phyloP scores from a whole-genome alignment of 192 early-diverging fungal genomes.

The Coemansia sp. region DNA sequence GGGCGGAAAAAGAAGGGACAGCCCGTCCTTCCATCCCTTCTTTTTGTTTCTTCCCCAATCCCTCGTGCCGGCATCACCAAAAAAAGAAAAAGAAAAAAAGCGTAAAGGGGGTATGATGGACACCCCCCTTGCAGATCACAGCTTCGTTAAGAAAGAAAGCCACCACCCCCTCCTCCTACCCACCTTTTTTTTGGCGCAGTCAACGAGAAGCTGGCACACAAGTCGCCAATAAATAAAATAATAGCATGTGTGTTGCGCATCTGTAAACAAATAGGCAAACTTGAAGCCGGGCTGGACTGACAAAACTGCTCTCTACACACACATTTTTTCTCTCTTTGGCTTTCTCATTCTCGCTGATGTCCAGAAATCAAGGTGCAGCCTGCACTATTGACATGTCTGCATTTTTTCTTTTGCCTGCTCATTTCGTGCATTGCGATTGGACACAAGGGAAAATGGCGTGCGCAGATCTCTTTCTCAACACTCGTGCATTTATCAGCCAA shows the following conservation, averaged over 20 bases:
- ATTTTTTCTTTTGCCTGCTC: neutral
- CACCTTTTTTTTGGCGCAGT: neutral
- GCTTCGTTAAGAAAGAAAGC: neutral
- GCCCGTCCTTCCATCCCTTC: neutral
- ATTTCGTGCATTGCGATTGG: neutral
- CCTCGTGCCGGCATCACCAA: slow-evolving; percentile 1
- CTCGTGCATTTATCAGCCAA: neutral
- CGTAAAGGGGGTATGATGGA: neutral
- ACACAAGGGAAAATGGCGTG: neutral
- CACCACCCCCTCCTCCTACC: neutral
- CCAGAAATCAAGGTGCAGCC: neutral
- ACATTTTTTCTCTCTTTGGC: neutral
- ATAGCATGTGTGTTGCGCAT: neutral
- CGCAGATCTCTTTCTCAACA: neutral
- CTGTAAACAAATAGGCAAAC: neutral
- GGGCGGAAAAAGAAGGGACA: neutral
- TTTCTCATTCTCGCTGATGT: neutral
- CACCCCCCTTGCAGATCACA: neutral
- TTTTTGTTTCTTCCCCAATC: neutral
- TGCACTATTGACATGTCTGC: slow-evolving; percentile 2
- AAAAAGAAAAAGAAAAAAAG: slow-evolving; percentile 8
- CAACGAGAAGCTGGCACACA: neutral
- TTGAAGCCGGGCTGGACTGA: neutral
- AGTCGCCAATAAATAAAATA: too few relatives aligned
- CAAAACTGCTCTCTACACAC: neutral